Evolutionary conservation across 495 filamentous ascomycete species (phyloP), one percentile per base, ranked within the genome.

Genomic region (Lentithecium fluviatile): DNA sequence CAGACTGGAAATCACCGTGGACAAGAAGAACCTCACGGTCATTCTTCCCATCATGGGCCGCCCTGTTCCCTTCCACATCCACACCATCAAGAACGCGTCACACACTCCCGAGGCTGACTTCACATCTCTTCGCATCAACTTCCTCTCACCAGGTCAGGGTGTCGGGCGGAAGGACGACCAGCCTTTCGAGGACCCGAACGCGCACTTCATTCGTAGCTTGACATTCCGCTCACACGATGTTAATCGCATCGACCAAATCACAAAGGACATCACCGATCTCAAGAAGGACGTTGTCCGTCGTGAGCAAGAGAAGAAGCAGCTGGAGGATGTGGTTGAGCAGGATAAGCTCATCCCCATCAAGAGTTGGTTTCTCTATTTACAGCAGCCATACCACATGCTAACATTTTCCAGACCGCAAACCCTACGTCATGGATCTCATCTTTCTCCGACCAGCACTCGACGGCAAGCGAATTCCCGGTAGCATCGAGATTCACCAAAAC

Each of bases 281-380:
- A 93, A 95, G 74, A 96, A 94, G 74, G 88, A 88, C 64, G 85
- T 90, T 2, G 82, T 89, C 36, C 89, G 95, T 68, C 85, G 87
- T 61, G 95, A 97, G 71, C 91, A 97, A 69, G 94, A 99, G 73
- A 96, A 96, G 80, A 99, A 99, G 73, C 92, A 99, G 65, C 85
- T 99, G 87, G 95, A 97, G 70, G 95, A 97, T 79, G 95, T 99
- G n/a, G 91, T 99, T 3, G 95, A 97, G 73, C 95, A 97, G 73
- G 95, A 97, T 66, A 97, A 97, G 76, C 83, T 99, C 19, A 75
- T 92, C 64, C 91, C 96, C 75, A 89, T 74, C 19, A 74, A 71
- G 58, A 70, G 60, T 64, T 38, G 56, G 65, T 56, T 37, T 25
- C 15, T 17, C 11, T 32, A 4, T 32, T 45, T 15, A 26, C 20